phyloP scores from a whole-genome alignment of 257 asterid species.

The Osmanthus fragrans region DNA sequence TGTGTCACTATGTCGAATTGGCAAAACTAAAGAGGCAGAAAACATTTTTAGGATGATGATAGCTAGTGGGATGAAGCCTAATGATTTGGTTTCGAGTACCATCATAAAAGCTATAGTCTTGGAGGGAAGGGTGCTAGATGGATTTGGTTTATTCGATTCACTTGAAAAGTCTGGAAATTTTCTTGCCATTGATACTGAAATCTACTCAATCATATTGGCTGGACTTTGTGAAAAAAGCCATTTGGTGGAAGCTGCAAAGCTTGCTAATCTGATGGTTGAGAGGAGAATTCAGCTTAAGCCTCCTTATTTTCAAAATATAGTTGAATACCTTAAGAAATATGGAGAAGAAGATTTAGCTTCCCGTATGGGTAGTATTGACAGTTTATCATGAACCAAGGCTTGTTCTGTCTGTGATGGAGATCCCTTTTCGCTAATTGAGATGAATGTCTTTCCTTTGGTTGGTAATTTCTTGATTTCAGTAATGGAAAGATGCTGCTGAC shows the following conservation, averaged over 20 bases:
- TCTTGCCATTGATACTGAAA: conserved; percentile 47
- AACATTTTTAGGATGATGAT: conserved; percentile 56
- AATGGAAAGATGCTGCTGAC: neutral
- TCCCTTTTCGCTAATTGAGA: neutral
- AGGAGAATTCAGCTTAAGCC: conserved; percentile 36
- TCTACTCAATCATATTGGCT: conserved; percentile 49
- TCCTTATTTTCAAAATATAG: conserved; percentile 31
- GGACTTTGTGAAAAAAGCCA: conserved; percentile 53
- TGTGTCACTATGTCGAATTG: conserved; percentile 51
- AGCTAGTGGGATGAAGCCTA: conserved; percentile 60
- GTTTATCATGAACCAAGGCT: conserved; percentile 3
- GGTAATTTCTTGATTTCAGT: neutral
- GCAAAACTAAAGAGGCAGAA: conserved; percentile 58
- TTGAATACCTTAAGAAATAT: conserved; percentile 28
- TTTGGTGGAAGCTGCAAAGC: conserved; percentile 46
- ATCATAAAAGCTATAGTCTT: conserved; percentile 44
- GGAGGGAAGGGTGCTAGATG: conserved; percentile 60
- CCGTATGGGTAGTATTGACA: conserved; percentile 20
- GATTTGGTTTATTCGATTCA: conserved; percentile 47
- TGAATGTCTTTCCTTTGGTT: neutral
- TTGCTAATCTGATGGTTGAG: conserved; percentile 48
- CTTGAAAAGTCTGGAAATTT: conserved; percentile 50
- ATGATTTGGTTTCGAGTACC: conserved; percentile 53
- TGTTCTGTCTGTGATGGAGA: neutral
- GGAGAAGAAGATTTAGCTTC: conserved; percentile 54